phyloP scores from a whole-genome alignment of 2,329 filamentous ascomycete genomes.

The Talaromyces sp. region DNA sequence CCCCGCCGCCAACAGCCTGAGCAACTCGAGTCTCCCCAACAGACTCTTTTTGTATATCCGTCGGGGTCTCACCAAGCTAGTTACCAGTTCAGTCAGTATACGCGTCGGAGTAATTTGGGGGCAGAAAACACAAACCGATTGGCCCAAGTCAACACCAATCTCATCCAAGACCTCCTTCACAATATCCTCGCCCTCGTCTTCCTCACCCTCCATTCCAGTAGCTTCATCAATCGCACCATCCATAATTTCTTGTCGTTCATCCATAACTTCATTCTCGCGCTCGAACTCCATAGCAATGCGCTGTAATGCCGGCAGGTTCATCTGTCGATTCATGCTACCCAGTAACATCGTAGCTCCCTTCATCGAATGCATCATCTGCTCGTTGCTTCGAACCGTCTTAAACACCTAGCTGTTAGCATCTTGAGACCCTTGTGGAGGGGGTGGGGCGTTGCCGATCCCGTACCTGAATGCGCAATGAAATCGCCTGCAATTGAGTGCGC shows the following conservation, averaged over 20 bases:
- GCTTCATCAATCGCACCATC: slow-evolving; percentile 98
- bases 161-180: slow-evolving; percentile 96
- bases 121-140: slow-evolving; percentile 67
- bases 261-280: slow-evolving; percentile 98
- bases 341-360: slow-evolving; percentile 92
- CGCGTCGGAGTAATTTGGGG: not conserved
- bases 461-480: slow-evolving; percentile 92
- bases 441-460: slow-evolving; percentile 11
- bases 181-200: slow-evolving; percentile 95
- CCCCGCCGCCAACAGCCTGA: slow-evolving; percentile 70
- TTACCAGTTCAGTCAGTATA: slow-evolving; percentile 6
- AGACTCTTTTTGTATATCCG: slow-evolving; percentile 73
- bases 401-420: slow-evolving; percentile 3
- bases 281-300: slow-evolving; percentile 99
- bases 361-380: slow-evolving; percentile 99
- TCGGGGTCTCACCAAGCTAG: slow-evolving; percentile 89
- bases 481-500: slow-evolving; percentile 95
- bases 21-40: slow-evolving; percentile 78
- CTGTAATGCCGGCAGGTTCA: slow-evolving; percentile 94
- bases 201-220: slow-evolving; percentile 77
- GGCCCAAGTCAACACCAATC: slow-evolving; percentile 90
- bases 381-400: slow-evolving; percentile 94
- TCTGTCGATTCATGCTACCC: slow-evolving; percentile 95
- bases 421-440: slow-evolving; percentile 11
- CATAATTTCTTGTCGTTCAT: slow-evolving; percentile 99